phyloP scores from a whole-genome alignment of 2,329 filamentous ascomycete species.

The Penicillium sp. region DNA sequence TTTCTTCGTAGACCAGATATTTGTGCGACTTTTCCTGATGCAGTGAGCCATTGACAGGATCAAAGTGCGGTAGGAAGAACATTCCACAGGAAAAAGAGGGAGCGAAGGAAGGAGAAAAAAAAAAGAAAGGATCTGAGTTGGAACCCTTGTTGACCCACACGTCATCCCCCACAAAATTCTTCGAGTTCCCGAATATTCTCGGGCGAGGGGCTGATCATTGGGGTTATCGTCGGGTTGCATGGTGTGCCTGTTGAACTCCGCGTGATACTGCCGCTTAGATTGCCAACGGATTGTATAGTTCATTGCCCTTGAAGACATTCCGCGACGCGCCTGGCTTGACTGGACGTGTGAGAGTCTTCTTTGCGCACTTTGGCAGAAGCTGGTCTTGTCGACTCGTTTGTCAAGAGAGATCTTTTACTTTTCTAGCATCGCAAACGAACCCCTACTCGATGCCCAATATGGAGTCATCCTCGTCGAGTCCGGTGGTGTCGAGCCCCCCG shows the following conservation, averaged over 20 bases:
- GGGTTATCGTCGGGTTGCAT: neutral
- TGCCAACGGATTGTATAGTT: too few relatives aligned
- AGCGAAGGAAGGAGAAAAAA: slow-evolving; percentile 1
- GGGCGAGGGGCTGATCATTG: slow-evolving; percentile 3
- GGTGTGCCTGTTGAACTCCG: neutral
- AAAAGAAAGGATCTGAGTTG: neutral
- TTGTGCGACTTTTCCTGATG: too few relatives aligned
- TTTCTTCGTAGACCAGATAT: neutral
- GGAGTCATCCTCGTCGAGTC: slow-evolving; percentile 18
- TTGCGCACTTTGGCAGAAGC: too few relatives aligned
- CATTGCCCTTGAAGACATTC: too few relatives aligned
- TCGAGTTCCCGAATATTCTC: slow-evolving; percentile 3
- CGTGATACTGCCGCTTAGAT: too few relatives aligned
- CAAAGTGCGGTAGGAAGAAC: neutral
- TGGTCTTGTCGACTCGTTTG: too few relatives aligned
- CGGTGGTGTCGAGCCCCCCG: slow-evolving; percentile 15
- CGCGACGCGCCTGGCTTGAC: too few relatives aligned
- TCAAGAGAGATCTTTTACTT: too few relatives aligned
- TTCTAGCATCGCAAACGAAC: neutral
- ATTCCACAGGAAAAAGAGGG: neutral
- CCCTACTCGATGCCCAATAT: slow-evolving; percentile 17
- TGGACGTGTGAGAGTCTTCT: too few relatives aligned
- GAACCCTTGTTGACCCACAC: slow-evolving; percentile 5
- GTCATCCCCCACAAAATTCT: slow-evolving; percentile 12
- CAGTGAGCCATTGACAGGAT: too few relatives aligned